Evolutionary conservation across 306 rosid genomes (phyloP).

Genomic region (Sechiopsis laciniata): DNA sequence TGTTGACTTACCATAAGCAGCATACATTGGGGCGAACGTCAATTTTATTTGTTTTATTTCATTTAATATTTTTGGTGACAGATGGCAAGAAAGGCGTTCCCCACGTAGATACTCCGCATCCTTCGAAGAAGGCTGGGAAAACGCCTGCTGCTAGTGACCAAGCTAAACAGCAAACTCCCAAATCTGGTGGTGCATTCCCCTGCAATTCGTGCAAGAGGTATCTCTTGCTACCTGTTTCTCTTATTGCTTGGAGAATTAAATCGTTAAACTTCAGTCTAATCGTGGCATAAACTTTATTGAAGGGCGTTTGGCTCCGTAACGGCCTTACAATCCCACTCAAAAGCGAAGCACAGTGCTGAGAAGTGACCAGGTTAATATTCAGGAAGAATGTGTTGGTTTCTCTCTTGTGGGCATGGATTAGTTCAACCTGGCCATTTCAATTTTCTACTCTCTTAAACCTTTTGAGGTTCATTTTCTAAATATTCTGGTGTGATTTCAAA

Average conservation of each 20-base stretch:
- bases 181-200: slow-evolving; percentile 33
- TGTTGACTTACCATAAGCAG: neutral
- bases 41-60: too few species aligned
- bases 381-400: slow-evolving; percentile 5
- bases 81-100: slow-evolving; percentile 38
- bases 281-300: slow-evolving; percentile 15
- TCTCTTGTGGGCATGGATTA: neutral
- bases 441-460: slow-evolving; percentile 5
- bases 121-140: slow-evolving; percentile 50
- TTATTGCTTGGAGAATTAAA: neutral
- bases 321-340: slow-evolving; percentile 54
- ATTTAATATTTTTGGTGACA: slow-evolving; percentile 8
- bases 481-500: slow-evolving; percentile 11
- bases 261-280: neutral
- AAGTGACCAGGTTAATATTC: slow-evolving; percentile 26
- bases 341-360: slow-evolving; percentile 54
- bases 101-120: slow-evolving; percentile 61
- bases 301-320: slow-evolving; percentile 59
- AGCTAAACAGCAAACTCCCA: slow-evolving; percentile 42
- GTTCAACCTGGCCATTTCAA: neutral
- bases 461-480: slow-evolving; percentile 11
- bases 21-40: neutral
- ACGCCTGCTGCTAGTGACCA: slow-evolving; percentile 28
- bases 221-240: neutral
- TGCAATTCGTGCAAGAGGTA: slow-evolving; percentile 59